Evolutionary conservation across 345 rosid species (phyloP), one percentile per base, ranked within the genome.

Genomic region (Passiflora organensis): DNA sequence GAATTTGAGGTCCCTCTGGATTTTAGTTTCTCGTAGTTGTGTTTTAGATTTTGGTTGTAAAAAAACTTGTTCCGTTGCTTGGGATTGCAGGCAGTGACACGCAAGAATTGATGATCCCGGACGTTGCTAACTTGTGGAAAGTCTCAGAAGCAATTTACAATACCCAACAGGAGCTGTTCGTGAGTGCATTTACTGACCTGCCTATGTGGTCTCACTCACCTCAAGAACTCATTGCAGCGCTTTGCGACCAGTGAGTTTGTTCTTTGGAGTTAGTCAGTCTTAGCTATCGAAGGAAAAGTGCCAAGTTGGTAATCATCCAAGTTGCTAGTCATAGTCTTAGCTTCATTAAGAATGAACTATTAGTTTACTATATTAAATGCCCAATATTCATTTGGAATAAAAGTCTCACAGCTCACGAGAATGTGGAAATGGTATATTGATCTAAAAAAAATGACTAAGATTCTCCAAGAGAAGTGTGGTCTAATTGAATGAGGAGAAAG

Each of bases 141-240:
- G 72, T 72, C 32, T 83, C 84, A 2, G 96, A 91, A 48, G 77
- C 81, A 54, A 53, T 78, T 54, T 82, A 85, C 72, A 55, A 59
- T 48, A 55, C 76, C 3, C 80, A 73, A 43, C 77, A 81, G 68
- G 85, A 82, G 45, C 56, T 50, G 13, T 48, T 62, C 13, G 79
- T 64, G 19, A 72, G 82, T 39, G 56, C 73, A 0, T 71, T 75
- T 24, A 56, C 81, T 6, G 74, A 81, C 69, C 85, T 86, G 64
- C 79, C 77, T 1, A 58, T 91, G n/a, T 91, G 96, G 98, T 71
- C 75, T 43, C n/a, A n/a, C n/a, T 84, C 96, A 2, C 93, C 95
- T 0, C 68, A 28, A 5, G 78, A 75, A 53, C 80, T 91, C 16
- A 76, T 88, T 93, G 73, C 75, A n/a, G 73, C 85, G 0, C 85